Evolutionary conservation across 2,329 filamentous ascomycete species (phyloP).

Genomic region (Colletotrichum camelliae): DNA sequence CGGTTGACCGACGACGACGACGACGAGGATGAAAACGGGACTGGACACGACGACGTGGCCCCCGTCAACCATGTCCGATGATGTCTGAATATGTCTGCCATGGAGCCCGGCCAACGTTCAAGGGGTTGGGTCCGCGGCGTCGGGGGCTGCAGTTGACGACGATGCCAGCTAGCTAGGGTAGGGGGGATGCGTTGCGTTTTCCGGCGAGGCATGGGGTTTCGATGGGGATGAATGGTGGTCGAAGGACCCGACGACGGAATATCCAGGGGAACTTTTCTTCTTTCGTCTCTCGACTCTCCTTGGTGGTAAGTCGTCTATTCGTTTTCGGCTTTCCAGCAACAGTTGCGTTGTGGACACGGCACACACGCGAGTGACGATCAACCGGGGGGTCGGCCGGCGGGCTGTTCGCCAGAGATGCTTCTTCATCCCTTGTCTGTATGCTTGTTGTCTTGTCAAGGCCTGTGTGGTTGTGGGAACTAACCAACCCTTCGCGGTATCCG

Average conservation of each 20-base stretch:
- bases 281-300: neutral
- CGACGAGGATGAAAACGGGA: neutral
- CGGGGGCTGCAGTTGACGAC: neutral
- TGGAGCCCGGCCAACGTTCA: neutral
- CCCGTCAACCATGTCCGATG: neutral
- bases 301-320: neutral
- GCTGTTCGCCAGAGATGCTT: neutral
- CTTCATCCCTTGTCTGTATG: neutral
- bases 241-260: neutral
- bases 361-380: neutral
- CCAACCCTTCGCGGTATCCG: neutral
- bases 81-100: neutral
- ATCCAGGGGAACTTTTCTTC: neutral
- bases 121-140: neutral
- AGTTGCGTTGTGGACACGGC: neutral
- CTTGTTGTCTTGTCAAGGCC: neutral
- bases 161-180: neutral
- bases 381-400: neutral
- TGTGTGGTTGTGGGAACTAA: conserved; percentile 2
- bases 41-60: neutral
- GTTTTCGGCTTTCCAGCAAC: neutral
- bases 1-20: neutral
- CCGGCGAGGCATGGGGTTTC: neutral
- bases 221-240: neutral
- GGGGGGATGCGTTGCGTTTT: neutral